These are phyloP conservation scores for Eimeria sp. DNA, from an alignment of 169 alveolate species.

Conservation along the genomic window DNA sequence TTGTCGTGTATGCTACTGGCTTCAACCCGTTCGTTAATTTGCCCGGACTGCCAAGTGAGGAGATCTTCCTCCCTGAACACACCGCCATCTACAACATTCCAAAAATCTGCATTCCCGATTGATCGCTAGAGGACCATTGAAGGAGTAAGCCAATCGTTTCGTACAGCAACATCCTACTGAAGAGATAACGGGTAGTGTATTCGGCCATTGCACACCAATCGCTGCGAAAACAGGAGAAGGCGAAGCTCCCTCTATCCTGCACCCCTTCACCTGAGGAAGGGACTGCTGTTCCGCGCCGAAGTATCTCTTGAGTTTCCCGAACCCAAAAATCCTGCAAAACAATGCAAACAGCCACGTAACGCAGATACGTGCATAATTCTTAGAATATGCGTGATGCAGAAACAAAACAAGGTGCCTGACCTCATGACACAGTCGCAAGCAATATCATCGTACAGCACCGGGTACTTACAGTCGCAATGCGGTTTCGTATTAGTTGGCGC, in stretches of 20 bases:
- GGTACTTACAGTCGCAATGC: not conserved
- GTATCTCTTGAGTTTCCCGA: slow-evolving; percentile 17
- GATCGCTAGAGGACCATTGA: not conserved
- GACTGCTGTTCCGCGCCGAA: not conserved
- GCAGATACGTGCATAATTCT: not conserved
- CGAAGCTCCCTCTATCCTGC: slow-evolving; percentile 6
- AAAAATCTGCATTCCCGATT: not conserved
- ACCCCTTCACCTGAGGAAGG: not conserved
- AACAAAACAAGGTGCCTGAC: not conserved
- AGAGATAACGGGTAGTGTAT: not conserved
- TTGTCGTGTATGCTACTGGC: slow-evolving; percentile 34
- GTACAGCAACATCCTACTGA: not conserved
- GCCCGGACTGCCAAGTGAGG: slow-evolving; percentile 69
- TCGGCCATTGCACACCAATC: slow-evolving; percentile 21
- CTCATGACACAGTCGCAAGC: not conserved
- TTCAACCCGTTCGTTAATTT: slow-evolving; percentile 48
- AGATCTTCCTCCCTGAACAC: slow-evolving; percentile 58
- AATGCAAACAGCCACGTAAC: too few species aligned
- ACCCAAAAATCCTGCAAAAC: slow-evolving; percentile 30
- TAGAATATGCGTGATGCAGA: not conserved
- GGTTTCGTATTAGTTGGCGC: slow-evolving; percentile 32
- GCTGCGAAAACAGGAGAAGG: slow-evolving; percentile 57
- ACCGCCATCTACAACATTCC: not conserved
- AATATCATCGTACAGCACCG: not conserved
- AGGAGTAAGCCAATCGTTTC: not conserved